Evolutionary conservation across 2,329 filamentous ascomycete genomes (phyloP), one percentile per base, ranked within the genome.

Genomic region (Tolypocladium tropicale): DNA sequence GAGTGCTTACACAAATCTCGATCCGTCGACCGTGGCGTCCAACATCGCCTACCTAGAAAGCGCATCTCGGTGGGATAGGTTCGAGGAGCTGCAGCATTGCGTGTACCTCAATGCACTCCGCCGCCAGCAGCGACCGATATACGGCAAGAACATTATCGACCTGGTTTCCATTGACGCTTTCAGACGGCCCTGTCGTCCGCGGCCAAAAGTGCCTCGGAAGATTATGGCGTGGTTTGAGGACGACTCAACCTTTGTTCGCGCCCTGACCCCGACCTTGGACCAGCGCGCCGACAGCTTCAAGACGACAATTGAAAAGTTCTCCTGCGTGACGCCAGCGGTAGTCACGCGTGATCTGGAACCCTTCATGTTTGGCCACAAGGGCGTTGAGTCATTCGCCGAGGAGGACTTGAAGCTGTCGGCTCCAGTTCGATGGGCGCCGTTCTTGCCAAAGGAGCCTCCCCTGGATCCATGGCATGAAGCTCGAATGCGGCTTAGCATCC

Each of bases 381-480:
- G 82, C 2, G 74, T 84, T 1, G 73, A 81, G 50, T 76, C 76
- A 0, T 81, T 90, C 55, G 75, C 77, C 14, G 78, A 82, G 3
- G 70, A 74, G 12, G 79, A 83, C 55, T 75, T 85, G 50, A 77
- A 77, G 58, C 73, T 85, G 54, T 82, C 84, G 4, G 76, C 76
- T 14, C 82, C 76, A 10, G 76, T 78, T 49, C 78, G 74, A 58
- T 81, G 74, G 70, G 79, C 76, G 43, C 82, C 75, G 49, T 86
- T 77, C 63, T 76, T 78, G 65, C 80, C 81, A 10, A 78, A 79
- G 60, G 76, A 80, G 62, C 67, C 79, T 11, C 77, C 80, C 0
- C 71, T 78, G 1, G 93, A 99, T 66, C 90, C 92, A 0, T 96
- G 94, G 79, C 94, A 99, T 63, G 90, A 96, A 71, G 84, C 93